Evolutionary conservation across 768 basidiomycete genomes (phyloP), one percentile per base, ranked within the genome.

Genomic region (Lactarius psammicola): DNA sequence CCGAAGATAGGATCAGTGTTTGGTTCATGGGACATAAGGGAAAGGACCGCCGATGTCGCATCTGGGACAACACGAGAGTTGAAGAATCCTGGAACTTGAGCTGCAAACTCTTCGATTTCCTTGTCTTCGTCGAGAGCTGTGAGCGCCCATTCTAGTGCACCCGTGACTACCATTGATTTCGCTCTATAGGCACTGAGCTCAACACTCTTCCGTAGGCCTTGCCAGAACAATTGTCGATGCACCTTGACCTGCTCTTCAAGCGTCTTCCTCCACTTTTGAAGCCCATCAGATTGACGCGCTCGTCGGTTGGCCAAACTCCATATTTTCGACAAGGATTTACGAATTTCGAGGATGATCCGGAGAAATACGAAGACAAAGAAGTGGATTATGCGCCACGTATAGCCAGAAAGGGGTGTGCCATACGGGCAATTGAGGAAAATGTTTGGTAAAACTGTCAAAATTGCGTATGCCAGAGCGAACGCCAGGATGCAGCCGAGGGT

Each of bases 361-460:
- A 30, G 3, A 4, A 30, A 30, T 3, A 1, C 30, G 4, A 54
- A 4, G 3, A 2, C 13, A 15, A 9, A 26, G 8, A 31, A 18
- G 23, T 60, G 59, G 23, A 3, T 8, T 13, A 60, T 31, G 33
- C 11, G 5, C 59, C 59, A 60, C 2, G 42, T 23, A 7, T 9
- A 4, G 4, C 40, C 30, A 17, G 60, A 62, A 0, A 63, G 17
- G 23, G 62, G 62, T 3, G 62, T 63, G 28, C 5, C 3, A 17
- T 63, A 63, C 6, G 62, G 62, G 15, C n/a, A 40, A n/a, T 56
- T 28, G 26, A 40, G 17, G 38, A 20, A 44, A 8, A 63, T 18
- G 23, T 30, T 36, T 9, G 62, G 62, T 13, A 42, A 20, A 15
- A 56, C 7, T 1, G 62, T 63, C 18, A 46, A 20, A 28, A 44